Percentiles rank a stretch among this genome's conserved stretches.
Conservation (phyloP, 352 stramenopile genomes). For the Phytopythium oedochilum region DNA sequence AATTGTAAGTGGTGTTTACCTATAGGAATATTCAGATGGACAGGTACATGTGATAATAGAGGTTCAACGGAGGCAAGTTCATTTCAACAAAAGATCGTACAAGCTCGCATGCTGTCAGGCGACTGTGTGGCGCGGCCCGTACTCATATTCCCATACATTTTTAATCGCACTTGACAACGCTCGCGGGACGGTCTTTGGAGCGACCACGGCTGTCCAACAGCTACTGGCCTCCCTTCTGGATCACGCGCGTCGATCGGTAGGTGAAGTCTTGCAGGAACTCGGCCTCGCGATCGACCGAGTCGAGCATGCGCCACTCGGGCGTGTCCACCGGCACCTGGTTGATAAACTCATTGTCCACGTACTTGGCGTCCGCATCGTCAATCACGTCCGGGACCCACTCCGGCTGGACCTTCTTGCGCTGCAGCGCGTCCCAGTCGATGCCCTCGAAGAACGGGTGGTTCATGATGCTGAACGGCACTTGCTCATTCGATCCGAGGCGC, state of each 20-base stretch:
- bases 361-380: constrained; percentile 81
- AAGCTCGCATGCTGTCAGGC: too few relatives aligned
- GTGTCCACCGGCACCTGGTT: constrained; percentile 85
- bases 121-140: too few relatives aligned
- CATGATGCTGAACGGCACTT: constrained; percentile 86
- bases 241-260: constrained; percentile 69
- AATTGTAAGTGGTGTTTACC: too few relatives aligned
- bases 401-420: constrained; percentile 72
- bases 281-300: constrained; percentile 79
- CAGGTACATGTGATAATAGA: too few relatives aligned
- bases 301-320: constrained; percentile 86
- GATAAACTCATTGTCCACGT: constrained; percentile 87
- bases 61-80: too few relatives aligned
- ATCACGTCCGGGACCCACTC: constrained; percentile 83
- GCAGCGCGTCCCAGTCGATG: constrained; percentile 84
- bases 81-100: too few relatives aligned
- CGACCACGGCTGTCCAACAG: too few relatives aligned
- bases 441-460: constrained; percentile 84
- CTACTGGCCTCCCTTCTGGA: too few relatives aligned
- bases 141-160: too few relatives aligned
- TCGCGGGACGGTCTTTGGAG: too few relatives aligned
- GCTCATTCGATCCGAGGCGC: constrained; percentile 73
- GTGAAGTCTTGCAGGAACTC: constrained; percentile 87
- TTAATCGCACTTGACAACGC: too few relatives aligned
- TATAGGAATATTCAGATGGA: too few relatives aligned